Evolutionary conservation across 805 yeast genomes (phyloP), one percentile per base, ranked within the genome.

Genomic region (Candida easanensis): DNA sequence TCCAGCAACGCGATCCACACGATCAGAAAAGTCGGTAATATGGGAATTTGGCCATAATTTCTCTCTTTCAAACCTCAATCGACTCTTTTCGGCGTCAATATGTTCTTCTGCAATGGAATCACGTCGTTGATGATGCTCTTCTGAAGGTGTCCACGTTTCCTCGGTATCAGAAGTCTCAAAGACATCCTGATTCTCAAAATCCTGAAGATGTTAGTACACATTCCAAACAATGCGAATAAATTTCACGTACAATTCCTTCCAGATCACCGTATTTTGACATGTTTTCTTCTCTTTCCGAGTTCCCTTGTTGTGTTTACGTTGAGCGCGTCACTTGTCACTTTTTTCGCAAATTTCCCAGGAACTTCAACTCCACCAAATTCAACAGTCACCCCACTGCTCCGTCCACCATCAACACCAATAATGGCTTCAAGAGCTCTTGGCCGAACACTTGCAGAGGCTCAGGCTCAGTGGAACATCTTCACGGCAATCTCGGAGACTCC

Each of bases 101-200:
- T 36, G 39, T 2, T 44, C 49, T 20, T 47, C 54, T 6, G 46
- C 49, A 13, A 64, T 59, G 17, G 54, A 56, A 42, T 50, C 57
- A 31, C 65, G 34, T 42, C 57, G 20, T 23, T 26, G 21, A 5
- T 21, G 23, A 3, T 41, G 14, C 2, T 34, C 22, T 10, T 34
- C 37, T 25, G 20, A 18, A 5, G 41, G 21, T 20, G 33, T 30
- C 36, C 38, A 36, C 15, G 33, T 30, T 25, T 73, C 78, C 4
- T 77, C 74, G 1, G 50, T 49, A 38, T 57, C 61, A 2, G 60
- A 56, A 6, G 77, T 71, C 53, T 74, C 78, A 46, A 62, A 73
- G 2, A 74, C 65, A 25, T 67, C 74, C 42, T 53, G 61, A 1
- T 65, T 48, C 4, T 50, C 58, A 20, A 40, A 26, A 36, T 61